phyloP scores from a whole-genome alignment of 2,329 filamentous ascomycete genomes.

The Fusarium sp. region DNA sequence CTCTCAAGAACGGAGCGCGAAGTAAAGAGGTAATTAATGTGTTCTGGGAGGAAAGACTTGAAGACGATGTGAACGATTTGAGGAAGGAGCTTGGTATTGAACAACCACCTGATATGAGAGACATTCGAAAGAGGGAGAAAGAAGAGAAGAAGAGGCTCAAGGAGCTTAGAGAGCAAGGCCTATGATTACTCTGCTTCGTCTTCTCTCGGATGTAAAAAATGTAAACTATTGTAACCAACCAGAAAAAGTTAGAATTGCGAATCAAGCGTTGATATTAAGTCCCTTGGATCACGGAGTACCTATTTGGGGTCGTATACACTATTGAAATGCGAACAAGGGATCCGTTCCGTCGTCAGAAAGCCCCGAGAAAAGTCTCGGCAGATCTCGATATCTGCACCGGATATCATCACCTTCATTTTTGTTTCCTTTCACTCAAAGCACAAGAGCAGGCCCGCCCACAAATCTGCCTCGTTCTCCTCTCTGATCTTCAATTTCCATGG shows the following conservation, averaged over 20 bases:
- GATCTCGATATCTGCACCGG: neutral
- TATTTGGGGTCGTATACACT: neutral
- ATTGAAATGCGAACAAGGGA: neutral
- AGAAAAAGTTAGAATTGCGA: neutral
- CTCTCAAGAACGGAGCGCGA: slow-evolving; percentile 81
- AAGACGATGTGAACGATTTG: slow-evolving; percentile 83
- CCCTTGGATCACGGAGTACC: neutral
- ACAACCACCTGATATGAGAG: slow-evolving; percentile 85
- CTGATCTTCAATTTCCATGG: slow-evolving; percentile 14
- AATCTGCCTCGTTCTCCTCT: slow-evolving; percentile 1
- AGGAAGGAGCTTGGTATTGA: slow-evolving; percentile 84
- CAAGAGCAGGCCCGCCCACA: slow-evolving; percentile 16
- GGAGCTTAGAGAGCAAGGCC: slow-evolving; percentile 50
- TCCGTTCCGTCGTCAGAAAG: neutral
- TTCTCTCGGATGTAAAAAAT: neutral
- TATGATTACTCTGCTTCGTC: slow-evolving; percentile 17
- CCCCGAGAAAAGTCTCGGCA: neutral
- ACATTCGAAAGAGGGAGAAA: slow-evolving; percentile 77
- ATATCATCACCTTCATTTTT: slow-evolving; percentile 12
- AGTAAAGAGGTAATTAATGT: slow-evolving; percentile 90
- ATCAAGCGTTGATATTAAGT: slow-evolving; percentile 16
- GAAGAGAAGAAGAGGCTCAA: slow-evolving; percentile 76
- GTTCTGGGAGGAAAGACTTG: slow-evolving; percentile 96
- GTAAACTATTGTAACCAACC: slow-evolving; percentile 21
- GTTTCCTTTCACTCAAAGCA: slow-evolving; percentile 14